Conservation (phyloP, 1,284 basidiomycete species). For the Ceratobasidium sp. region DNA sequence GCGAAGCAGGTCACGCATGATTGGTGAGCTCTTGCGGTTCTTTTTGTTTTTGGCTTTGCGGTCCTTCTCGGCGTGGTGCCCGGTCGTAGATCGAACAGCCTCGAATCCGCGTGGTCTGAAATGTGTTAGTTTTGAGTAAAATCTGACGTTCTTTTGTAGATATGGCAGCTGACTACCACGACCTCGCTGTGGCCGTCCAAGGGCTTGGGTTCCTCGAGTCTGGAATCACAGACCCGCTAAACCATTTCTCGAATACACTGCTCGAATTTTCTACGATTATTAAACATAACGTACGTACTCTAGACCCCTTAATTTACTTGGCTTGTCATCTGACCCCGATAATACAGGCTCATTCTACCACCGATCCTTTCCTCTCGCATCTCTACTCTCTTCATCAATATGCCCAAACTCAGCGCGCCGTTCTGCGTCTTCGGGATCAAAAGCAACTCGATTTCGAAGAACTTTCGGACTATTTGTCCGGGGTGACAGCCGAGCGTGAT, state of each 20-base stretch:
- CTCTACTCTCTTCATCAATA: conserved; percentile 91
- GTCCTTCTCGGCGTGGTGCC: conserved; percentile 48
- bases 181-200: conserved; percentile 94
- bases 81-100: conserved; percentile 51
- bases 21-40: conserved; percentile 76
- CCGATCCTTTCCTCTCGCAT: conserved; percentile 89
- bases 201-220: conserved; percentile 97
- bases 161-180: conserved; percentile 96
- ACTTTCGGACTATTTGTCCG: conserved; percentile 93
- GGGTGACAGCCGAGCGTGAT: conserved; percentile 92
- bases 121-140: conserved; percentile 49
- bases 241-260: conserved; percentile 95
- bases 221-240: conserved; percentile 96
- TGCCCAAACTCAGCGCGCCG: conserved; percentile 88
- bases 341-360: conserved; percentile 81
- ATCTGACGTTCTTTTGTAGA: conserved; percentile 67
- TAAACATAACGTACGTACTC: conserved; percentile 75
- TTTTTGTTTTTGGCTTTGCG: conserved; percentile 39
- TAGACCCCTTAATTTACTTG: neutral
- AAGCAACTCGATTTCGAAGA: conserved; percentile 99
- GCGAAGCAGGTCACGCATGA: conserved; percentile 79
- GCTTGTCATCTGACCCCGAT: conserved; percentile 22
- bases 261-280: conserved; percentile 91
- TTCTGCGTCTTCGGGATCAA: conserved; percentile 95
- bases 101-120: neutral